These are phyloP conservation scores for Fusarium sp. DNA, from an alignment of 2,329 filamentous ascomycete species.

Conservation along the genomic window DNA sequence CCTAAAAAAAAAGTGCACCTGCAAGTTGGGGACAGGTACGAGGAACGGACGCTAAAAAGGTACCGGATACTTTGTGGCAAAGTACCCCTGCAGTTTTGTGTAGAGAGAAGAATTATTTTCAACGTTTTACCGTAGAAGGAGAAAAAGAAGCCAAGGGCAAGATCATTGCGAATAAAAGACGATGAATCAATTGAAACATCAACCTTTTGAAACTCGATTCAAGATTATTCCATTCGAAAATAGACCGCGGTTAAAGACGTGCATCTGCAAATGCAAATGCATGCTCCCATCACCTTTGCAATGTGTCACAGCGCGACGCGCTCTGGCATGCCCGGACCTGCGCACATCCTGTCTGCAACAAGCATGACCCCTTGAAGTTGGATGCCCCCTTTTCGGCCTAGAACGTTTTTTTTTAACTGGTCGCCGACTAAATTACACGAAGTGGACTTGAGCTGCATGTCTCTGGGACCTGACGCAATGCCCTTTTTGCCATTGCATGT, in stretches of 20 bases:
- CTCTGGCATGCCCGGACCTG: background rate
- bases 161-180: background rate
- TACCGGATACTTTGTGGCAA: slow-evolving; percentile 26
- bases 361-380: background rate
- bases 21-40: slow-evolving; percentile 15
- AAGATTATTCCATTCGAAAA: slow-evolving; percentile 1
- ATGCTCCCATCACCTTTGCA: slow-evolving; percentile 1
- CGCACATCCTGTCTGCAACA: background rate
- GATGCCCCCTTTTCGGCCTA: background rate
- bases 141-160: background rate
- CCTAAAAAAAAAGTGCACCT: slow-evolving; percentile 28
- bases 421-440: background rate
- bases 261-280: slow-evolving; percentile 7
- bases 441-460: slow-evolving; percentile 20
- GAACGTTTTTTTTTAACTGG: background rate
- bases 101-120: slow-evolving; percentile 4
- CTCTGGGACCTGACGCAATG: slow-evolving; percentile 8
- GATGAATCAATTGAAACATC: background rate
- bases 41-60: slow-evolving; percentile 10
- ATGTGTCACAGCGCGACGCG: slow-evolving; percentile 24
- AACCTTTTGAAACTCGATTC: background rate
- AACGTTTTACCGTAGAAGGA: background rate
- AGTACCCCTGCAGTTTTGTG: slow-evolving; percentile 24
- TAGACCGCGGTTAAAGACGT: background rate
- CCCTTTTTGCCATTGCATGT: slow-evolving; percentile 14